A percentile compares a stretch with the other conserved stretches of the same genome.
Evolutionary conservation across 202 grass and related monocot species (phyloP).

Genomic region (Panicum virgatum): DNA sequence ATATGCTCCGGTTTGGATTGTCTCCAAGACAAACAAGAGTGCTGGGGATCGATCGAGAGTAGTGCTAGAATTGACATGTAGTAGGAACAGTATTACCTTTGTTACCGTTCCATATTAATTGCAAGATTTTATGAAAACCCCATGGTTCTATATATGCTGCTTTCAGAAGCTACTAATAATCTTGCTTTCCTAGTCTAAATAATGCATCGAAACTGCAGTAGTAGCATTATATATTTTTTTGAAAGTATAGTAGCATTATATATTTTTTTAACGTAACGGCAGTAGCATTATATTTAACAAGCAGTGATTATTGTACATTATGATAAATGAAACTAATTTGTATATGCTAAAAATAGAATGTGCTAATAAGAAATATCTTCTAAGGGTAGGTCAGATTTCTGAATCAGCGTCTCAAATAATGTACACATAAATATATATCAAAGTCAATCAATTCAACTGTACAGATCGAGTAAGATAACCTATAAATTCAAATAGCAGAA

Average conservation of each 20-base stretch:
- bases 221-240: neutral
- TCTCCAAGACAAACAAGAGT: slow-evolving; percentile 43
- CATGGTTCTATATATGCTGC: neutral
- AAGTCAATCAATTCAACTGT: neutral
- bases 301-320: neutral
- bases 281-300: too few species aligned
- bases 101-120: slow-evolving; percentile 57
- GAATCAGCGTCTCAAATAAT: too few species aligned
- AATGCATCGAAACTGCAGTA: neutral
- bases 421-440: too few species aligned
- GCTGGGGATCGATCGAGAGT: slow-evolving; percentile 4
- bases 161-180: neutral
- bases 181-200: neutral
- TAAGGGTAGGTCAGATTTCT: neutral
- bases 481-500: neutral
- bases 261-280: too few species aligned
- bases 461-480: neutral
- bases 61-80: slow-evolving; percentile 52
- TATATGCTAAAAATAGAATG: neutral
- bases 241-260: neutral
- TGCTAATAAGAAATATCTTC: neutral
- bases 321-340: too few species aligned
- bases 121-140: slow-evolving; percentile 48
- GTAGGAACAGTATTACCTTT: slow-evolving; percentile 41
- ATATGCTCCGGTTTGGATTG: slow-evolving; percentile 35